Conservation (phyloP, 345 rosid species). For the Gossypium raimondii region DNA sequence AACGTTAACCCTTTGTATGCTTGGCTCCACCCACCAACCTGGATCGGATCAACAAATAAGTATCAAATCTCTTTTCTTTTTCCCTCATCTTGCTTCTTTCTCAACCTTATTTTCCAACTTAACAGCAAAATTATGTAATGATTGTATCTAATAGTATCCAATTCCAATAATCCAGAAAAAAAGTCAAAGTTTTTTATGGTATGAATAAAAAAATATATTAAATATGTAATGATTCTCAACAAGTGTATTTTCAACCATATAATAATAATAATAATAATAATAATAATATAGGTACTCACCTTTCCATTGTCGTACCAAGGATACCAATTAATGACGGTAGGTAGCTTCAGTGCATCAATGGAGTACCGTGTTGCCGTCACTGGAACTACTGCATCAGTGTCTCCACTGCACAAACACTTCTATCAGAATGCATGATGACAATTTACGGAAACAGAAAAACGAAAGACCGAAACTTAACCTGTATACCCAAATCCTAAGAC, state of each 20-base stretch:
- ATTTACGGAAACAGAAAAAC: neutral
- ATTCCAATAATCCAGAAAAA: too few relatives aligned
- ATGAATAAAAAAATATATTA: too few relatives aligned
- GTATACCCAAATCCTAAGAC: constrained; percentile 79
- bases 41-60: neutral
- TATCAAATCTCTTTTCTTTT: neutral
- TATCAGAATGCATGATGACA: constrained; percentile 6
- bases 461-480: constrained; percentile 37
- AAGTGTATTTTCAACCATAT: too few relatives aligned
- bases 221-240: too few relatives aligned
- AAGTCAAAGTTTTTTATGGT: too few relatives aligned
- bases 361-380: constrained; percentile 88
- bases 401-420: constrained; percentile 58
- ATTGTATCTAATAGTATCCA: neutral
- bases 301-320: constrained; percentile 72
- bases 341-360: constrained; percentile 69
- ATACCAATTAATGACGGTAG: constrained; percentile 67
- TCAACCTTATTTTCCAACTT: neutral
- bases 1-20: constrained; percentile 74
- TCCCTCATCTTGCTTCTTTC: neutral
- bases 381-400: constrained; percentile 84
- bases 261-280: too few relatives aligned
- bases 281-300: constrained; percentile 27
- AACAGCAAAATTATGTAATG: neutral
- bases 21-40: constrained; percentile 99